Evolutionary conservation across 1,284 basidiomycete genomes (phyloP).

Genomic region (Rhodofomes roseus): DNA sequence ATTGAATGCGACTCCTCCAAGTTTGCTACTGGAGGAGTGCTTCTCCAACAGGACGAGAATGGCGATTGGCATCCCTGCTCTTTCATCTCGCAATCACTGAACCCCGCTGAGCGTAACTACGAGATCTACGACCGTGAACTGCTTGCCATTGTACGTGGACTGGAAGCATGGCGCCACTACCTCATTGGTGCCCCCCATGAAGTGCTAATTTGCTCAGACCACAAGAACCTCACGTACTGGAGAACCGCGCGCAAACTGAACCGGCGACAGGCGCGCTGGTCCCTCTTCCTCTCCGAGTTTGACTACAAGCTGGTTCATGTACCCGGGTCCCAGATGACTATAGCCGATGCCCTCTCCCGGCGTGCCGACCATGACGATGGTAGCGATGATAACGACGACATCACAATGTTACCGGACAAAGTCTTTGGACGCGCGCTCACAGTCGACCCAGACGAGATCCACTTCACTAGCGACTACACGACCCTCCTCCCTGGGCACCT

Average conservation of each 20-base stretch:
- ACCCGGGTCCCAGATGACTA: constrained; percentile 30
- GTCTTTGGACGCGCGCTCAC: too few species aligned
- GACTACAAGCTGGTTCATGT: constrained; percentile 35
- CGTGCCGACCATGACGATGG: constrained; percentile 31
- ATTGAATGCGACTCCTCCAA: constrained; percentile 21
- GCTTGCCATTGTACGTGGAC: constrained; percentile 28
- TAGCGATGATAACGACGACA: constrained; percentile 27
- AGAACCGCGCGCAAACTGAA: constrained; percentile 32
- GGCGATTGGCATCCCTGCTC: constrained; percentile 13
- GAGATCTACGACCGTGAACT: constrained; percentile 36
- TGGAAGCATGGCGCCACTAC: constrained; percentile 32
- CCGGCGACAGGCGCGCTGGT: too few species aligned
- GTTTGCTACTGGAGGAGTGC: constrained; percentile 13
- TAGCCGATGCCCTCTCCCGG: constrained; percentile 39
- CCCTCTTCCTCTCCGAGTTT: constrained; percentile 32
- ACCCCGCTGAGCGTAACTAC: constrained; percentile 27
- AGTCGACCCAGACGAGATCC: too few species aligned
- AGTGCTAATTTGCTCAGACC: constrained; percentile 31
- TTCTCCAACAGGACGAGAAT: constrained; percentile 9
- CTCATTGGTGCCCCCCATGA: constrained; percentile 15
- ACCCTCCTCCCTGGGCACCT: too few species aligned
- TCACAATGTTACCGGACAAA: constrained; percentile 20
- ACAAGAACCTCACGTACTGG: constrained; percentile 43
- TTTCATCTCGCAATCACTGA: constrained; percentile 6
- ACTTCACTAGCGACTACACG: too few species aligned